A percentile compares a stretch with the other conserved stretches of the same genome.
phyloP scores from a whole-genome alignment of 2,329 filamentous ascomycete genomes.

The Leptographium wingfieldii region DNA sequence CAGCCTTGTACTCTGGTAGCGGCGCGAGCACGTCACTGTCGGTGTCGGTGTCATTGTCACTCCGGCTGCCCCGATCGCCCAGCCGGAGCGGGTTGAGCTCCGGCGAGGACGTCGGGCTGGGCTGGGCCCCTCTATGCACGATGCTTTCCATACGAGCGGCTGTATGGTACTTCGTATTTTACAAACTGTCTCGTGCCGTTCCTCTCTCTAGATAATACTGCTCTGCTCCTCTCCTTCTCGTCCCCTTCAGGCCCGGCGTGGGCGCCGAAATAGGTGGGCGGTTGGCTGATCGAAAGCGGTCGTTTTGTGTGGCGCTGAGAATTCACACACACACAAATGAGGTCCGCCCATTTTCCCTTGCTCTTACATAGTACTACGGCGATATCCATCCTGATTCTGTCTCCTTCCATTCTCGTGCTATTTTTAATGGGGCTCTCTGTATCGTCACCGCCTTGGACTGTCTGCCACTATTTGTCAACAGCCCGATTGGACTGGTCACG shows the following conservation, averaged over 20 bases:
- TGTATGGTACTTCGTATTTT: neutral
- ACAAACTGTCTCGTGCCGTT: neutral
- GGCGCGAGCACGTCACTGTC: constrained; percentile 38
- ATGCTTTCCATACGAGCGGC: neutral
- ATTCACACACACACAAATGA: neutral
- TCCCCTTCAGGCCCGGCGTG: neutral
- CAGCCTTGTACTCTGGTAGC: constrained; percentile 44
- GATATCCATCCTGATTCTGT: neutral
- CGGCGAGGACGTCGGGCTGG: constrained; percentile 28
- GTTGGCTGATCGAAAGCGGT: neutral
- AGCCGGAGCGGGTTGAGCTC: constrained; percentile 38
- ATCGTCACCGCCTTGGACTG: neutral
- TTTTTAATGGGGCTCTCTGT: neutral
- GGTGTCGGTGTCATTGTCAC: constrained; percentile 10
- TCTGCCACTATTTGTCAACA: neutral
- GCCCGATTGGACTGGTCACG: neutral
- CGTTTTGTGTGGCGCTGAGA: neutral
- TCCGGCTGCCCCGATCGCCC: constrained; percentile 4
- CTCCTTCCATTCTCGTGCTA: neutral
- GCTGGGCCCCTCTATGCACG: neutral
- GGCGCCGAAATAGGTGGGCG: too few species aligned
- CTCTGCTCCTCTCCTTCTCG: neutral
- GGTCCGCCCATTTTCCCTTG: neutral
- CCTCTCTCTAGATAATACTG: neutral
- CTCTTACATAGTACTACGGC: neutral